Base-by-base conservation (phyloP, 2,329 filamentous ascomycete species). In the Canariomyces notabilis region DNA sequence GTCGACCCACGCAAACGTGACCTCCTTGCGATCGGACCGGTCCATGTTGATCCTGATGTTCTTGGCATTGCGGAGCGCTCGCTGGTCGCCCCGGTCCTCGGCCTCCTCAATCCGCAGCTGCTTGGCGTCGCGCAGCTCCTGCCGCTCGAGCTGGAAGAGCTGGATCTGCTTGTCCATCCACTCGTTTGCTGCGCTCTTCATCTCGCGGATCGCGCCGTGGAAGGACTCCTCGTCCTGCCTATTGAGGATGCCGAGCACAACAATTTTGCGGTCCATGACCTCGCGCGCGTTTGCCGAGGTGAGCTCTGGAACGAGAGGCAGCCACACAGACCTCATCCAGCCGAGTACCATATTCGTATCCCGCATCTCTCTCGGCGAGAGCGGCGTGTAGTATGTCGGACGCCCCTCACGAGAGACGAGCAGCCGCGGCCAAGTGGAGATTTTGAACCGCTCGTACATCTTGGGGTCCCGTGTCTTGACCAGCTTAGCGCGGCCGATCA, bases 91-190 rank as follows among this genome's bases (percentile, higher is more conserved):
- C 40, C 89, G 85, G 64, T 96, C 91, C 64, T 96, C 86, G 4
- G 93, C 94, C 67, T 98, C 93, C 64, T 98, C 93, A 45, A 98
- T 93, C 38, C 91, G 83, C 53, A 96, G 75, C 65, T 97, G 89
- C 72, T 98, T 98, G 5, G 89, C 83, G 65, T 97, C 90, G 42
- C 93, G 84, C 39, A 96, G 76, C 66, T 95, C 93, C 70, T 96
- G 89, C 47, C 91, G 78, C 68, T 97, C 91, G 14, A 94, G 80
- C 64, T 95, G 88, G 74, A 95, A 96, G 32, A 89, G 77, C 57
- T 91, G 83, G 15, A 88, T 85, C 67, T 96, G 88, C 70, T 94
- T 93, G 65, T 97, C 91, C 79, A 97, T 95, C 90, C 93, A 98
- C 66, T 97, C 93, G 50, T 90, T 78, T 7, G 93, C 93, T 1